Percentiles rank a stretch among this genome's conserved stretches.
Conservation (phyloP, 352 stramenopile species). For the Phytophthora cryptogea region DNA sequence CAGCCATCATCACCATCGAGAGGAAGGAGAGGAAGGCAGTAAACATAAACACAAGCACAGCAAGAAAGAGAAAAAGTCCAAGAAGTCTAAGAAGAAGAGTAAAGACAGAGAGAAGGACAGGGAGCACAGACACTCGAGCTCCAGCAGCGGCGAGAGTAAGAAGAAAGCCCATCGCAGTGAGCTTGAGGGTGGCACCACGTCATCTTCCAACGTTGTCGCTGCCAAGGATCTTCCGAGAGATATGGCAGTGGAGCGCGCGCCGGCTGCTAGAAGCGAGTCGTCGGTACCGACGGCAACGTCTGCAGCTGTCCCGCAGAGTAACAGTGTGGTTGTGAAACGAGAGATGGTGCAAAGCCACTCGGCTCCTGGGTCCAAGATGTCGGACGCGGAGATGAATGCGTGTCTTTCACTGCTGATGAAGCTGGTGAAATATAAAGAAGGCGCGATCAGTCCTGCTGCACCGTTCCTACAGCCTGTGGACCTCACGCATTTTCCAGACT, state of each 20-base stretch:
- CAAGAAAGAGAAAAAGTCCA: constrained; percentile 74
- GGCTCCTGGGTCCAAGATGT: constrained; percentile 49
- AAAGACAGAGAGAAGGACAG: constrained; percentile 70
- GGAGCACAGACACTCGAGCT: constrained; percentile 41
- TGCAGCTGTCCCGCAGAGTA: constrained; percentile 17
- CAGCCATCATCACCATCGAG: constrained; percentile 17
- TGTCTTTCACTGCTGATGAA: constrained; percentile 78
- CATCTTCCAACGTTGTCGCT: constrained; percentile 2
- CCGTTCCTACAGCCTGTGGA: constrained; percentile 86
- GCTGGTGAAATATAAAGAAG: constrained; percentile 88
- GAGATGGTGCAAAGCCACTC: constrained; percentile 4
- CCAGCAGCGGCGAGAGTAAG: constrained; percentile 40
- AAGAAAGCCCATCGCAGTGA: constrained; percentile 50
- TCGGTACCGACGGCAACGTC: not conserved
- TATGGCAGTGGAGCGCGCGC: not conserved
- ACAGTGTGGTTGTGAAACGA: constrained; percentile 33
- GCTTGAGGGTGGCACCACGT: constrained; percentile 2
- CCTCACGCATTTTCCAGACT: constrained; percentile 82
- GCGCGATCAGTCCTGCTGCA: constrained; percentile 63
- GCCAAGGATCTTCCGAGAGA: constrained; percentile 4
- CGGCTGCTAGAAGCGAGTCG: constrained; percentile 2
- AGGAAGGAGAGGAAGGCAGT: constrained; percentile 35
- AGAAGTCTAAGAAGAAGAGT: constrained; percentile 77
- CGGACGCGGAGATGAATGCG: constrained; percentile 50
- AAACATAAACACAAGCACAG: constrained; percentile 66